Percentiles rank a stretch among this genome's conserved stretches.
Conservation (phyloP, 2,329 filamentous ascomycete genomes). For the Eutypella sp. region DNA sequence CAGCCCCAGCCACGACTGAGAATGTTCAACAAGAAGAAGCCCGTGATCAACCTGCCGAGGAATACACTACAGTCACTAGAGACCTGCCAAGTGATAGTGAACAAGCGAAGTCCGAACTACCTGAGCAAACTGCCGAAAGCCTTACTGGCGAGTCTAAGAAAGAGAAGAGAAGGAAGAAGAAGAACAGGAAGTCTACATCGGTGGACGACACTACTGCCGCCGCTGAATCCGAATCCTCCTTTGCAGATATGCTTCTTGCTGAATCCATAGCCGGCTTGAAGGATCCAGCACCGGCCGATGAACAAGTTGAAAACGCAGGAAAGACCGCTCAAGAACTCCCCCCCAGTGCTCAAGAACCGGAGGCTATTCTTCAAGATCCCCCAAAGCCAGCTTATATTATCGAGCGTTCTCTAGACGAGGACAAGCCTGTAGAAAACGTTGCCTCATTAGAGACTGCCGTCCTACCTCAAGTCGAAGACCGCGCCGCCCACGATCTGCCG, state of each 20-base stretch:
- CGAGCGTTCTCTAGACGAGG: neutral
- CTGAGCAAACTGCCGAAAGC: conserved; percentile 7
- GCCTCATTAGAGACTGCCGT: conserved; percentile 2
- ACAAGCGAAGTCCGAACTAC: conserved; percentile 2
- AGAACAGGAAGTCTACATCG: conserved; percentile 18
- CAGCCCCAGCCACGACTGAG: neutral
- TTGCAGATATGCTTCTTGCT: too few relatives aligned
- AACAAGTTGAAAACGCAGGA: neutral
- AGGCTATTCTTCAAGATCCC: neutral
- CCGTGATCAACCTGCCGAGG: neutral
- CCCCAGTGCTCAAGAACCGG: neutral
- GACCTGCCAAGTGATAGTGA: neutral
- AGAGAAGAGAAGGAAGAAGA: conserved; percentile 21
- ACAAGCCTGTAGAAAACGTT: neutral
- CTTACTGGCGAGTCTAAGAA: conserved; percentile 17
- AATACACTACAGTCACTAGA: conserved; percentile 1
- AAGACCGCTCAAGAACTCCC: neutral
- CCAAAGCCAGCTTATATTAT: neutral
- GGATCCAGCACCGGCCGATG: neutral
- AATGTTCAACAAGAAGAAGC: neutral
- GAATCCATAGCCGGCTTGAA: too few relatives aligned
- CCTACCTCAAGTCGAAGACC: conserved; percentile 7
- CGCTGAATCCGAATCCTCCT: too few relatives aligned
- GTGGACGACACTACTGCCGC: conserved; percentile 18
- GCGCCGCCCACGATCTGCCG: conserved; percentile 6